Base-by-base conservation (phyloP, 108 stramenopile genomes). In the Schizochytrium sp. region DNA sequence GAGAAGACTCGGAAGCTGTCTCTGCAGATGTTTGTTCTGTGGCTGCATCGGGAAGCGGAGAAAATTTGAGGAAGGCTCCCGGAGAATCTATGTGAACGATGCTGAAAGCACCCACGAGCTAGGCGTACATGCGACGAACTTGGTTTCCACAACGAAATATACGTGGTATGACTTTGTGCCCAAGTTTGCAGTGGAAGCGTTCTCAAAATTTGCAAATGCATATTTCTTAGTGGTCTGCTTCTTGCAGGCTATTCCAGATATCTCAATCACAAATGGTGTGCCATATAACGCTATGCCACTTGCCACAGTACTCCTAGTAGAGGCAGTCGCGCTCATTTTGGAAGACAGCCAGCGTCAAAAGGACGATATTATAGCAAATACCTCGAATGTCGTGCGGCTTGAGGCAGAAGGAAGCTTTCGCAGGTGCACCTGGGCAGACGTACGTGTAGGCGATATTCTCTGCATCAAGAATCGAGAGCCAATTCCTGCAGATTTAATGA, bases 401-500 rank as follows among this genome's bases (percentile, higher is more conserved):
- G 55, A 40, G 57, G 41, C 55, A 19, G 92, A 88, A 17, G 93
- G 96, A 46, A 64, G 87, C 45, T 92, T 96, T 3, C 95, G 89
- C 94, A 60, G 53, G 57, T 19, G n/a, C 15, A 44, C 38, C 12
- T 92, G 93, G 91, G 56, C 47, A 49, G 92, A 97, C 87, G 95
- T 99, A 55, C 92, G 92, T 44, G 94, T 96, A 46, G 98, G 98
- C 28, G 95, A 97, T 90, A 88, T 99, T 56, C 92, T 99, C 40
- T 58, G 96, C 38, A 92, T 99, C 19, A 91, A 93, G 61, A 97
- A 98, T 90, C 94, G 97, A 44, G 96, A 98, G 87, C 94, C 95
- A 93, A 93, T 98, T 19, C 98, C 98, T 4, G 98, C 97, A n/a
- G 98, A 99, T 91, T 88, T 97, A 89, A 92, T 99, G 46, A 90